phyloP scores from a whole-genome alignment of 1,284 basidiomycete genomes.

The Cutaneotrichosporon dermatis region DNA sequence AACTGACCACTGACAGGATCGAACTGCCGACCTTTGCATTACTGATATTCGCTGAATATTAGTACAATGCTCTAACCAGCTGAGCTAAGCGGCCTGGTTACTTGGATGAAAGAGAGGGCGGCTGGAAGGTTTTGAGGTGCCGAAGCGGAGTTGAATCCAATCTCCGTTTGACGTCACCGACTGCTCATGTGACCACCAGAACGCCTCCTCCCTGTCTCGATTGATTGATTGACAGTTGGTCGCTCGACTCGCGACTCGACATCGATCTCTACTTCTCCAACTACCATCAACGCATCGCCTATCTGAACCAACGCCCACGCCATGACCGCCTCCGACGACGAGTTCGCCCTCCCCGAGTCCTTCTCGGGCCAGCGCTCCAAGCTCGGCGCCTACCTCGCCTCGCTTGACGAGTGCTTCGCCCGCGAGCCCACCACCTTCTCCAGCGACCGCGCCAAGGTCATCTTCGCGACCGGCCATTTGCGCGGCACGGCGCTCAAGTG shows the following conservation, averaged over 20 bases:
- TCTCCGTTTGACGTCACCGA: background rate
- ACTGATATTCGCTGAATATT: background rate
- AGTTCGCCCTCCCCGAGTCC: constrained; percentile 12
- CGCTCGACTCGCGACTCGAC: too few relatives aligned
- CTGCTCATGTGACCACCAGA: too few relatives aligned
- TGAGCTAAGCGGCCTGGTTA: constrained; percentile 1
- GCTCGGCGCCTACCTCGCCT: constrained; percentile 15
- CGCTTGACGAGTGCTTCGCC: constrained; percentile 19
- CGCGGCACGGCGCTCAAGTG: constrained; percentile 19
- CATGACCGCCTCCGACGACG: constrained; percentile 15
- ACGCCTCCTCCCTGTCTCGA: too few relatives aligned
- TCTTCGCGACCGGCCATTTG: constrained; percentile 14
- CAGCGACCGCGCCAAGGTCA: constrained; percentile 28
- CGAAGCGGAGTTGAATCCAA: too few relatives aligned
- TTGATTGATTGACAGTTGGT: too few relatives aligned
- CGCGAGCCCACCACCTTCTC: constrained; percentile 31
- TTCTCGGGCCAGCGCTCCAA: constrained; percentile 12
- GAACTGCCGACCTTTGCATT: constrained; percentile 2
- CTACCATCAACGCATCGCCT: too few relatives aligned
- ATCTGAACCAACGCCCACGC: too few relatives aligned
- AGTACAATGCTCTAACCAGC: constrained; percentile 4
- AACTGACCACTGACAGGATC: background rate
- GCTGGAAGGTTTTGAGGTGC: too few relatives aligned
- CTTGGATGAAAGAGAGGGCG: too few relatives aligned
- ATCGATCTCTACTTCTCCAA: too few relatives aligned